phyloP scores from a whole-genome alignment of 805 yeast species.

The Kodamaea kakaduensis region DNA sequence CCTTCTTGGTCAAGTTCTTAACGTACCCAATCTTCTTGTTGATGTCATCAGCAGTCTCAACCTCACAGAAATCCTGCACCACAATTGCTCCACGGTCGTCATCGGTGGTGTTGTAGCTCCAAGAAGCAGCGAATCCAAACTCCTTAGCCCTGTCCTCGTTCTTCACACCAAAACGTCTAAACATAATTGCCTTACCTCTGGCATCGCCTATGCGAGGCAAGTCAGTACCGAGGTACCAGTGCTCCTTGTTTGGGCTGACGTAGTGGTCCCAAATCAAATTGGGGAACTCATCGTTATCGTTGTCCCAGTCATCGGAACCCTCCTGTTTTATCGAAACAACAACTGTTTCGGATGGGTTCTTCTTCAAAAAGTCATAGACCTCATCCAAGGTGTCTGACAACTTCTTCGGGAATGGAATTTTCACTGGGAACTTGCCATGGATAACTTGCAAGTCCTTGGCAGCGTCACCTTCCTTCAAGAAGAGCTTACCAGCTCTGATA shows the following conservation, averaged over 20 bases:
- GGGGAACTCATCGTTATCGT: constrained; percentile 60
- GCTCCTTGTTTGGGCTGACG: constrained; percentile 44
- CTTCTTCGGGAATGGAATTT: constrained; percentile 51
- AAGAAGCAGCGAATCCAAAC: constrained; percentile 67
- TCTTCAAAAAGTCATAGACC: constrained; percentile 52
- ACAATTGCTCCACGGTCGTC: constrained; percentile 60
- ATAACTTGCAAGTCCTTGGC: constrained; percentile 59
- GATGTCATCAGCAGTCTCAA: constrained; percentile 49
- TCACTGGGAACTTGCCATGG: constrained; percentile 76
- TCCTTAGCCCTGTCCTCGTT: constrained; percentile 38
- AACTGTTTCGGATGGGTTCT: constrained; percentile 56
- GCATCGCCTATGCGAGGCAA: constrained; percentile 59
- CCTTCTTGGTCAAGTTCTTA: constrained; percentile 50
- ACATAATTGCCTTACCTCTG: constrained; percentile 63
- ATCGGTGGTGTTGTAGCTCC: constrained; percentile 62
- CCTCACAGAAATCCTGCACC: constrained; percentile 75
- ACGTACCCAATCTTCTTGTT: constrained; percentile 54
- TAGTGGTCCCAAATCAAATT: constrained; percentile 57
- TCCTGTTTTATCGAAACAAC: constrained; percentile 70
- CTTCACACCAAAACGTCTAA: constrained; percentile 67
- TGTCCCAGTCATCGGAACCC: constrained; percentile 64
- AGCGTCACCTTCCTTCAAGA: constrained; percentile 46
- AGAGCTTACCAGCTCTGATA: constrained; percentile 57
- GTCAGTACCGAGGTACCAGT: constrained; percentile 55
- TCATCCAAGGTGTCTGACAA: constrained; percentile 52